These are phyloP conservation scores for Monilinia laxa DNA, from an alignment of 2,329 filamentous ascomycete genomes.

Conservation along the genomic window DNA sequence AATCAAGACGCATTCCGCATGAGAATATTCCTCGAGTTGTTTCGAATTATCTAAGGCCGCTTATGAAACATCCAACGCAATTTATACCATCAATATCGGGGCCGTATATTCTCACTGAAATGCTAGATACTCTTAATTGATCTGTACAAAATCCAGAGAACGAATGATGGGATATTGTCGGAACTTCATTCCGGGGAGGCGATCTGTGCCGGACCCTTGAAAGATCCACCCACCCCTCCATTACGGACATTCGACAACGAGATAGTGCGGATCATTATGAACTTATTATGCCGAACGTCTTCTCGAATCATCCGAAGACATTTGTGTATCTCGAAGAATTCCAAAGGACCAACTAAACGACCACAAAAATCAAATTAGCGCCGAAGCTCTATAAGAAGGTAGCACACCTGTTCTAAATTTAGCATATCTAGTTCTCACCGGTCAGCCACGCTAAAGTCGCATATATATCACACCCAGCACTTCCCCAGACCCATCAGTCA, in stretches of 20 bases:
- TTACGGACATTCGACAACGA: neutral
- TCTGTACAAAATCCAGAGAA: neutral
- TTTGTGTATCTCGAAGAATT: neutral
- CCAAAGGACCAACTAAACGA: neutral
- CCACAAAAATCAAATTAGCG: neutral
- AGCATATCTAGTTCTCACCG: neutral
- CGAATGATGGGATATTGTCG: neutral
- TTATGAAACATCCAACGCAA: neutral
- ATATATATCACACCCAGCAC: neutral
- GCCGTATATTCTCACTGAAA: neutral
- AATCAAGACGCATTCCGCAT: neutral
- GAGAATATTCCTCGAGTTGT: neutral
- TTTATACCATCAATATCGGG: too few species aligned
- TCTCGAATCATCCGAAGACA: neutral
- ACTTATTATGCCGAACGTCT: neutral
- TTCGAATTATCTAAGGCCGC: neutral
- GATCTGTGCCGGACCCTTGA: constrained; percentile 2
- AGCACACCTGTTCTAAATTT: constrained; percentile 1
- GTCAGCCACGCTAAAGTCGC: neutral
- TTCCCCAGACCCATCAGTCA: neutral
- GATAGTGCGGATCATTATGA: neutral
- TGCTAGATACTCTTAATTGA: neutral
- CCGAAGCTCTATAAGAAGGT: neutral
- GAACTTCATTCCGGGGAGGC: neutral
- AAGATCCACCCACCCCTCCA: neutral